Evolutionary conservation across 2,329 filamentous ascomycete species (phyloP).

Genomic region (Venturia oleaginea): DNA sequence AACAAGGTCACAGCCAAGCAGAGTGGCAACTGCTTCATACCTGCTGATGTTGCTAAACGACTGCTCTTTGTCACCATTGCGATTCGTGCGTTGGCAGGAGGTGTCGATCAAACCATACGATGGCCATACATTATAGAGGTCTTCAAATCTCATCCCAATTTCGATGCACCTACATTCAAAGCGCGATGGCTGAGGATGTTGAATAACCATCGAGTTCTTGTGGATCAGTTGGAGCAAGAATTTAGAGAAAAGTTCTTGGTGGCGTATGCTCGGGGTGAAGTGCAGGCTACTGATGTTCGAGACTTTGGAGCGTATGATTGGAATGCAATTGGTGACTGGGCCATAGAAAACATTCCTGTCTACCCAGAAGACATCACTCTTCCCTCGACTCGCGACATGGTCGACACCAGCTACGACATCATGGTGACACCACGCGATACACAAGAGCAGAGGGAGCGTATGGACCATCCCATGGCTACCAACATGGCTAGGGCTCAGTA

Average conservation of each 20-base stretch:
- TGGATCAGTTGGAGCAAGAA: conserved; percentile 36
- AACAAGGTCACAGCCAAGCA: conserved; percentile 8
- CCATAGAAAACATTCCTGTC: conserved; percentile 30
- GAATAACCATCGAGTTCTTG: conserved; percentile 29
- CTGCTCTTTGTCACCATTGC: conserved; percentile 14
- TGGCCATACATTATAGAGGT: conserved; percentile 33
- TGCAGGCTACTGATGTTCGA: conserved; percentile 36
- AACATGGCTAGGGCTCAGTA: not conserved
- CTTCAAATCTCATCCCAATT: conserved; percentile 32
- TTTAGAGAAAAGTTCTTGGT: conserved; percentile 38
- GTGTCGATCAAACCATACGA: not conserved
- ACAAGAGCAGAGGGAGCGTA: conserved; percentile 7
- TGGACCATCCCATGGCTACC: conserved; percentile 8
- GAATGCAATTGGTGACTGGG: conserved; percentile 39
- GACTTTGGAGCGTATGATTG: conserved; percentile 38
- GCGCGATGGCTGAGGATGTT: conserved; percentile 30
- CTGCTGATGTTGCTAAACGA: not conserved
- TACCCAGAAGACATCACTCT: conserved; percentile 19
- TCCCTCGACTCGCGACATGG: conserved; percentile 22
- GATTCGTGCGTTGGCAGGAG: conserved; percentile 5
- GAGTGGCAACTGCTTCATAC: conserved; percentile 9
- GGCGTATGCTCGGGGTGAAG: conserved; percentile 34
- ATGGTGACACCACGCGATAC: not conserved
- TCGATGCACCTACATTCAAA: conserved; percentile 30
- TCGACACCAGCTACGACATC: conserved; percentile 11